These are phyloP conservation scores for Hypoxylon sp. DNA, from an alignment of 2,329 filamentous ascomycete species.

Conservation along the genomic window DNA sequence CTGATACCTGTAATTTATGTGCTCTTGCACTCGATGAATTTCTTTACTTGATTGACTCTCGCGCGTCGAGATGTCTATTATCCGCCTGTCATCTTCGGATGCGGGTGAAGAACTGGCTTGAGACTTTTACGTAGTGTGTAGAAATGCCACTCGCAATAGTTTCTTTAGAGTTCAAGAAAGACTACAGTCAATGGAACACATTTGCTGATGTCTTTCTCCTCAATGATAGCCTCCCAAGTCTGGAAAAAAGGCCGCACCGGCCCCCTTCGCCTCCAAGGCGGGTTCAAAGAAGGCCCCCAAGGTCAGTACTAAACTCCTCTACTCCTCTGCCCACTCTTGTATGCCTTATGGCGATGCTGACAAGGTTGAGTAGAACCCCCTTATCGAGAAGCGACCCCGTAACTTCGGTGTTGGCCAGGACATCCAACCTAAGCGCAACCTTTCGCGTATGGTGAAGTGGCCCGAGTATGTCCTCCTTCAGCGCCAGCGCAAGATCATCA, in stretches of 20 bases:
- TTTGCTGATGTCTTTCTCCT: constrained; percentile 99
- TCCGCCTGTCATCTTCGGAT: constrained; percentile 59
- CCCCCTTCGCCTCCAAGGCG: constrained; percentile 97
- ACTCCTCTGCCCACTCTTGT: not conserved
- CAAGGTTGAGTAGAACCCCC: constrained; percentile 80
- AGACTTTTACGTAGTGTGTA: constrained; percentile 63
- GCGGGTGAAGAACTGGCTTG: constrained; percentile 74
- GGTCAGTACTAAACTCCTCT: constrained; percentile 69
- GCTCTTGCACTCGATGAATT: constrained; percentile 47
- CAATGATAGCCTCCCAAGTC: constrained; percentile 99
- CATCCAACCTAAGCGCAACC: constrained; percentile 95
- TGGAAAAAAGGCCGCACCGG: constrained; percentile 97
- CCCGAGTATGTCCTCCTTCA: constrained; percentile 99
- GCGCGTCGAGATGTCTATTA: constrained; percentile 53
- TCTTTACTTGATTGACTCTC: constrained; percentile 49
- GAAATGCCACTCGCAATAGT: constrained; percentile 65
- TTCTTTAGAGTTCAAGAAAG: constrained; percentile 96
- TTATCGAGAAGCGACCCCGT: constrained; percentile 96
- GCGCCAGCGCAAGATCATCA: constrained; percentile 93
- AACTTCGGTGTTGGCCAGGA: constrained; percentile 99
- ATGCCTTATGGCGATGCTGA: constrained; percentile 39
- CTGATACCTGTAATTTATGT: constrained; percentile 50
- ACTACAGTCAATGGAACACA: constrained; percentile 79
- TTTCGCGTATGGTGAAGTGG: constrained; percentile 99
- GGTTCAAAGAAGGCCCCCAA: constrained; percentile 93